These are phyloP conservation scores for Cyclocybe aegerita DNA, from an alignment of 768 basidiomycete species.

Conservation along the genomic window DNA sequence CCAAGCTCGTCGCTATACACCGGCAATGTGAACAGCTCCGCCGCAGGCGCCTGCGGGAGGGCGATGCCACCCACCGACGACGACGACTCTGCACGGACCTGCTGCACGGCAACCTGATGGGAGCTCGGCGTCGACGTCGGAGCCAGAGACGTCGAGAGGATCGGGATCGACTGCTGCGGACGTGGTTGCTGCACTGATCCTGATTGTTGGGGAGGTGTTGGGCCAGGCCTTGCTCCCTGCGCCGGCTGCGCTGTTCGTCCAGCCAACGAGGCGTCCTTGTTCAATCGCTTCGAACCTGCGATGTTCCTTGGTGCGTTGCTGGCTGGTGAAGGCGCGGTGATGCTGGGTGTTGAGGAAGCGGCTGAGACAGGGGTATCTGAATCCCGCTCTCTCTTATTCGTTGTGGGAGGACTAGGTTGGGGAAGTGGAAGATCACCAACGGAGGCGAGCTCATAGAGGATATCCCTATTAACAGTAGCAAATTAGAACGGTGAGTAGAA, in stretches of 20 bases:
- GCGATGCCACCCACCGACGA: no score
- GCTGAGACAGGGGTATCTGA: slow-evolving; percentile 44
- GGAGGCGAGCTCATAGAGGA: slow-evolving; percentile 69
- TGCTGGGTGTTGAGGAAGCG: slow-evolving; percentile 8
- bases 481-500: background rate
- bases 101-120: no score
- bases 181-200: no score
- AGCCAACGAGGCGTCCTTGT: background rate
- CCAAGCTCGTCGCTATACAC: slow-evolving; percentile 65
- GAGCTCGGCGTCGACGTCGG: no score
- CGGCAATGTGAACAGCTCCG: slow-evolving; percentile 38
- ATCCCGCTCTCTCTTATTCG: slow-evolving; percentile 64
- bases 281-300: slow-evolving; percentile 35
- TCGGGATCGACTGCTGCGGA: no score
- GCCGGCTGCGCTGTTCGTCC: background rate
- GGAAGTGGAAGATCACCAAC: slow-evolving; percentile 73
- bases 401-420: slow-evolving; percentile 44
- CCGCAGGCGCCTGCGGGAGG: slow-evolving; percentile 6
- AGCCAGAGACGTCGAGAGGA: no score
- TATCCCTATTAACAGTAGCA: slow-evolving; percentile 48
- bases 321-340: background rate
- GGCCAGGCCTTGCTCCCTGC: background rate
- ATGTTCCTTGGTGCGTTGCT: slow-evolving; percentile 28
- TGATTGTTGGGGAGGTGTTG: no score
- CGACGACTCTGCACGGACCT: no score